Conservation (phyloP, 2,329 filamentous ascomycete genomes). For the Pleurostoma richardsiae region DNA sequence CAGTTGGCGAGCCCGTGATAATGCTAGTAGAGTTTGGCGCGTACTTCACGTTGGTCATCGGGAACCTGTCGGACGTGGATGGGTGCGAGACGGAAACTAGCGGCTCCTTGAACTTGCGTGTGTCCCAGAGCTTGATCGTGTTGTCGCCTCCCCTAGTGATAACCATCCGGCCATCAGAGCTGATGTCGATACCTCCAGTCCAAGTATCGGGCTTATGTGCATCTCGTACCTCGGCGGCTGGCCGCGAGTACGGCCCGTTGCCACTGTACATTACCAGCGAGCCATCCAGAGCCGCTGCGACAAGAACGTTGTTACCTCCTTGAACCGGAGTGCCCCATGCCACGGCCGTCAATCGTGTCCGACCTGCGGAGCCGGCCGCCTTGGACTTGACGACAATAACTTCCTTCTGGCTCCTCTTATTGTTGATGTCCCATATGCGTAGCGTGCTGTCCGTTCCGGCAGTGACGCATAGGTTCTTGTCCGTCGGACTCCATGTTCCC, state of each 20-base stretch:
- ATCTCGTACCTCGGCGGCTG: constrained; percentile 75
- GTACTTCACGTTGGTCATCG: constrained; percentile 84
- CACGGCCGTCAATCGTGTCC: constrained; percentile 90
- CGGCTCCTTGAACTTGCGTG: constrained; percentile 87
- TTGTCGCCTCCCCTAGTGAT: constrained; percentile 89
- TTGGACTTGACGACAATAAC: constrained; percentile 95
- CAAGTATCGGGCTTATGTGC: constrained; percentile 81
- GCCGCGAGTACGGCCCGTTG: constrained; percentile 78
- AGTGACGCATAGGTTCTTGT: constrained; percentile 81
- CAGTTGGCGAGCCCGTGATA: constrained; percentile 80
- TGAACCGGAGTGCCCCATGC: constrained; percentile 76
- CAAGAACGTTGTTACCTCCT: constrained; percentile 72
- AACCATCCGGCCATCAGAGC: constrained; percentile 82
- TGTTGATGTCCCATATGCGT: constrained; percentile 94
- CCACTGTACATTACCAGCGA: constrained; percentile 89
- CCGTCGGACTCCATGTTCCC: constrained; percentile 84
- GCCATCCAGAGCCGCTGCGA: constrained; percentile 82
- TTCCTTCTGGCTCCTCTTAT: constrained; percentile 83
- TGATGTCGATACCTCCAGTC: constrained; percentile 90
- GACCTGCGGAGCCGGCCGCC: constrained; percentile 79
- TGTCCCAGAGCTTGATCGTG: constrained; percentile 95
- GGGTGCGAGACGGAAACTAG: constrained; percentile 73
- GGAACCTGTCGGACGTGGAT: constrained; percentile 79
- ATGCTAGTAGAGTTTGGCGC: constrained; percentile 79
- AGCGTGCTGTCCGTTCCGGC: constrained; percentile 93